Percentiles rank a stretch among this genome's conserved stretches.
These are phyloP conservation scores for Zymoseptoria pseudotritici DNA, from an alignment of 2,329 filamentous ascomycete genomes.

Conservation along the genomic window DNA sequence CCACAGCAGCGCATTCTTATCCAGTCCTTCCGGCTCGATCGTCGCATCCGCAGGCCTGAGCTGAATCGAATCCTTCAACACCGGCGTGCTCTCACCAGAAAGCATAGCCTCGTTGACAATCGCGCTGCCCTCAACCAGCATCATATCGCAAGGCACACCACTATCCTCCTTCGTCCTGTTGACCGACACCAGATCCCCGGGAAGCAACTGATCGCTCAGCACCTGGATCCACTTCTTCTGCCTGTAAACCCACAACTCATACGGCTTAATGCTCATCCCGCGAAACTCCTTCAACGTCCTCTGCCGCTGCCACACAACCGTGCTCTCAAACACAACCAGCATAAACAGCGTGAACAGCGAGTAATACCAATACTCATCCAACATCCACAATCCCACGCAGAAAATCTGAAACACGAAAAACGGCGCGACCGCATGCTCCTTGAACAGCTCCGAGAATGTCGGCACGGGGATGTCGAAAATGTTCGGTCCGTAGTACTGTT, in stretches of 20 bases:
- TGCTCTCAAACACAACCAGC: slow-evolving; percentile 95
- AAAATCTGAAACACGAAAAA: slow-evolving; percentile 99
- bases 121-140: slow-evolving; percentile 85
- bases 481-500: slow-evolving; percentile 92
- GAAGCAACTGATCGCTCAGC: slow-evolving; percentile 83
- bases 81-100: slow-evolving; percentile 92
- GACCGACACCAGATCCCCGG: slow-evolving; percentile 88
- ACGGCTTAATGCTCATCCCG: slow-evolving; percentile 99
- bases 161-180: slow-evolving; percentile 93
- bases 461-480: slow-evolving; percentile 97
- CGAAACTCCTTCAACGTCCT: slow-evolving; percentile 92
- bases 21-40: slow-evolving; percentile 81
- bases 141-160: slow-evolving; percentile 94
- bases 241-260: slow-evolving; percentile 86
- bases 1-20: slow-evolving; percentile 95
- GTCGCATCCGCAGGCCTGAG: slow-evolving; percentile 72
- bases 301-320: slow-evolving; percentile 98
- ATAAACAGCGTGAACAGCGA: slow-evolving; percentile 98
- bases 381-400: slow-evolving; percentile 95
- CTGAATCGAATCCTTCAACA: slow-evolving; percentile 92
- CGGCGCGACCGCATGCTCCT: slow-evolving; percentile 94
- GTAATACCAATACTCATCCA: slow-evolving; percentile 99
- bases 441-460: slow-evolving; percentile 90
- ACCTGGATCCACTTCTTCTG: slow-evolving; percentile 81
- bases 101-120: slow-evolving; percentile 99